Evolutionary conservation across 2,329 filamentous ascomycete species (phyloP), one percentile per base, ranked within the genome.

Genomic region (Aspergillus hiratsukae): DNA sequence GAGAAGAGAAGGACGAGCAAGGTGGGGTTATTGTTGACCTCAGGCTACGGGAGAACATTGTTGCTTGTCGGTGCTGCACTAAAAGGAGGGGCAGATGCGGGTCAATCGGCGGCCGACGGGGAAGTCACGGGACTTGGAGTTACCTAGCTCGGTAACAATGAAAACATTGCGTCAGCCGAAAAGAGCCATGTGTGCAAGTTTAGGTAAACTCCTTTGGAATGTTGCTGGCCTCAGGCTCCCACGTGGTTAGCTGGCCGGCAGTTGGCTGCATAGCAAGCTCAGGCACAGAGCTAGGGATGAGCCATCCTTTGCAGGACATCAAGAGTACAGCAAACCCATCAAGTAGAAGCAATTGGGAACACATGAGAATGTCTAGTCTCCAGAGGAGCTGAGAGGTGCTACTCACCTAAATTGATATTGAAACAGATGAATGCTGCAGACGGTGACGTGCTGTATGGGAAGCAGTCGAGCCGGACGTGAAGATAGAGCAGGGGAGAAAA

Each of bases 1-100:
- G 62, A 65, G 64, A 69, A 68, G 67, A 70, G 66, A 71, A 73
- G 66, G 68, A 64, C 59, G 67, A 69, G 68, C 69, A 75, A 74
- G 72, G 77, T 75, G 77, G 75, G 76, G 78, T 69, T 66, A 66
- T 70, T 63, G 62, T 64, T 67, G 70, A 69, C 66, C 65, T 73
- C 63, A 75, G 67, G 66, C 62, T 65, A 62, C 72, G 72, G 71
- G 69, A 71, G 69, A 75, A 75, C 72, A 75, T 75, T 72, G 64
- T 73, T 68, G 64, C 65, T 63, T 19, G 45, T 51, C 27, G 48
- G 6, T 46, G 43, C 43, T 46, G 43, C 21, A 46, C 43, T 46
- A 46, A 46, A 46, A 46, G 63, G 70, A 72, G 67, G 69, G 70
- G 70, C 69, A 69, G 57, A 59, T 57, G 65, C 66, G 66, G 67